Percentiles rank a stretch among this genome's conserved stretches.
These are phyloP conservation scores for Emmonsia crescens DNA, from an alignment of 2,329 filamentous ascomycete genomes.

Conservation along the genomic window DNA sequence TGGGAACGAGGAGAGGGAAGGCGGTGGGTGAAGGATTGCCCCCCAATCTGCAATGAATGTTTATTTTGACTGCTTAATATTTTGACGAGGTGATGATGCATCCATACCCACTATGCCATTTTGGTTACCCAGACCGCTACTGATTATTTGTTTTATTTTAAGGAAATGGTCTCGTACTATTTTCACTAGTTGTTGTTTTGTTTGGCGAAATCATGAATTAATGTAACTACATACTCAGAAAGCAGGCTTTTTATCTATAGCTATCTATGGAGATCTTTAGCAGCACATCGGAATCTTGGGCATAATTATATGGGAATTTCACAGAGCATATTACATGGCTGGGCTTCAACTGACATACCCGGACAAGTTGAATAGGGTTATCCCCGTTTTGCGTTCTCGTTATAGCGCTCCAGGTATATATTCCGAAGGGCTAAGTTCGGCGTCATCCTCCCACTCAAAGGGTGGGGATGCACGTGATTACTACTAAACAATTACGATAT, in stretches of 20 bases:
- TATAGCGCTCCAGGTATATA: neutral
- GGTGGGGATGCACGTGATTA: neutral
- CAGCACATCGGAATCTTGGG: neutral
- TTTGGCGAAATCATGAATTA: neutral
- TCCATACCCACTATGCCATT: neutral
- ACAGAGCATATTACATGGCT: neutral
- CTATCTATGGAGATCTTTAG: neutral
- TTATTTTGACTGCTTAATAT: neutral
- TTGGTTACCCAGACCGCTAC: neutral
- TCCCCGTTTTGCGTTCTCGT: no score
- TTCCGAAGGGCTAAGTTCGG: neutral
- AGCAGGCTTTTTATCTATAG: neutral
- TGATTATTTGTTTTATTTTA: neutral
- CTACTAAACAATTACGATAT: neutral
- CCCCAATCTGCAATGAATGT: neutral
- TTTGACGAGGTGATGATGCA: neutral
- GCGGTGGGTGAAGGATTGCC: neutral
- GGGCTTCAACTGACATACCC: neutral
- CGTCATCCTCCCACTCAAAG: neutral
- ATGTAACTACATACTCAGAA: neutral
- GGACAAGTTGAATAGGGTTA: neutral
- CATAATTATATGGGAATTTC: neutral
- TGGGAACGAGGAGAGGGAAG: neutral
- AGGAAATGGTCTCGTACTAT: neutral
- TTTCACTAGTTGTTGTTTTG: neutral